Conservation (phyloP, 2,329 filamentous ascomycete species). For the Leptosphaerulina australis region DNA sequence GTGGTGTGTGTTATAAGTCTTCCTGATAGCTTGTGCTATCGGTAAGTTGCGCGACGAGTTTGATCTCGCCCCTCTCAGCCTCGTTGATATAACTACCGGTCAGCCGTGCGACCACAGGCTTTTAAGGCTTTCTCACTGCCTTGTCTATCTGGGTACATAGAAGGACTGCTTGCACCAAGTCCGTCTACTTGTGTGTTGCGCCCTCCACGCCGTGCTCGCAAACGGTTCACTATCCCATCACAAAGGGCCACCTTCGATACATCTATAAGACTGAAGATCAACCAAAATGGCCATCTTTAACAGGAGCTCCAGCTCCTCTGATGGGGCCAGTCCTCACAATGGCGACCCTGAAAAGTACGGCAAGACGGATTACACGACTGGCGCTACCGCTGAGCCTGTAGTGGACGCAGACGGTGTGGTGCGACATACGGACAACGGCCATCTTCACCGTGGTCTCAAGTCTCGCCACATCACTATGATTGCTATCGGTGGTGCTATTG, state of each 20-base stretch:
- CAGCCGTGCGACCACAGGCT: conserved; percentile 17
- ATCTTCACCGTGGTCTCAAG: conserved; percentile 60
- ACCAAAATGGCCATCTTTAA: conserved; percentile 38
- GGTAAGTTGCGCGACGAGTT: conserved; percentile 12
- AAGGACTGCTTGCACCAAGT: conserved; percentile 15
- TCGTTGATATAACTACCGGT: conserved; percentile 30
- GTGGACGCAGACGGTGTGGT: conserved; percentile 35
- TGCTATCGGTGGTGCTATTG: conserved; percentile 77
- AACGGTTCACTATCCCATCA: conserved; percentile 13
- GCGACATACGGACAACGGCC: conserved; percentile 35
- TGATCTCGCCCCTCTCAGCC: conserved; percentile 19
- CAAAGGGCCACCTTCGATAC: conserved; percentile 11
- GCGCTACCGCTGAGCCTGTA: conserved; percentile 9
- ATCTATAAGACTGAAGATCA: background rate
- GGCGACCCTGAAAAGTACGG: conserved; percentile 32
- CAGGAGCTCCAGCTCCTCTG: conserved; percentile 37
- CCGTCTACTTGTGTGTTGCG: conserved; percentile 17
- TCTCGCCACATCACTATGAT: conserved; percentile 66
- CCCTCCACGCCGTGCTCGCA: conserved; percentile 10
- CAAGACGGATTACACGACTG: conserved; percentile 32
- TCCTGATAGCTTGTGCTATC: conserved; percentile 27
- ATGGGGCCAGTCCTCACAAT: conserved; percentile 32
- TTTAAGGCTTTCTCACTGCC: conserved; percentile 29
- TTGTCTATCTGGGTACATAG: conserved; percentile 21
- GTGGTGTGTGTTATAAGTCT: conserved; percentile 23